Evolutionary conservation across 352 stramenopile species (phyloP).

Genomic region (Pythium aquatile): DNA sequence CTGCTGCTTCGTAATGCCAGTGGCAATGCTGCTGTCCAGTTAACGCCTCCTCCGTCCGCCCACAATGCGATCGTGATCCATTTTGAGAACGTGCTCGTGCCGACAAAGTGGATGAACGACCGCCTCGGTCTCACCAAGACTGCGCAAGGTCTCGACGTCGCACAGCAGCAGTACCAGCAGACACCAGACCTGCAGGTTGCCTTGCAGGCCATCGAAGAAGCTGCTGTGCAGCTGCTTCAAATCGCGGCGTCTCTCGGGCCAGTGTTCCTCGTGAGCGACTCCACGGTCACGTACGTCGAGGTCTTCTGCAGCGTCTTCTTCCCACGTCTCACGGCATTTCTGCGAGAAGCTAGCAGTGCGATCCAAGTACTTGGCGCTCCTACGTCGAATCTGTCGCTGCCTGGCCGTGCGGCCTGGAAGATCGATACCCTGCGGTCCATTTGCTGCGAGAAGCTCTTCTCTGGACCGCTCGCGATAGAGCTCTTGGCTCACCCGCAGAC

Average conservation of each 20-base stretch:
- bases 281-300: conserved; percentile 19
- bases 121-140: conserved; percentile 22
- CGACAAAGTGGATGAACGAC: conserved; percentile 26
- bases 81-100: conserved; percentile 26
- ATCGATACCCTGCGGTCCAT: conserved; percentile 15
- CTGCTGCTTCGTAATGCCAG: conserved; percentile 4
- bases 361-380: conserved; percentile 19
- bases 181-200: conserved; percentile 21
- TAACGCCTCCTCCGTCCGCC: not conserved
- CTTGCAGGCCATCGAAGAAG: conserved; percentile 23
- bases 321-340: conserved; percentile 16
- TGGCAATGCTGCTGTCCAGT: not conserved
- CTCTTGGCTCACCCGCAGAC: conserved; percentile 20
- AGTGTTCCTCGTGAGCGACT: conserved; percentile 24
- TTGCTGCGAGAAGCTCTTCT: conserved; percentile 21
- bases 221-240: conserved; percentile 18
- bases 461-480: conserved; percentile 14
- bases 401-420: conserved; percentile 17
- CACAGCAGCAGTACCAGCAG: conserved; percentile 27
- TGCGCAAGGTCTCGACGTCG: conserved; percentile 18
- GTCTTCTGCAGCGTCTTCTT: conserved; percentile 27
- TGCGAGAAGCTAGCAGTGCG: conserved; percentile 11
- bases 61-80: conserved; percentile 25
- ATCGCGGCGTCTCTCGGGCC: conserved; percentile 18
- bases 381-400: conserved; percentile 6